These are phyloP conservation scores for Emmonsiellopsis sp. DNA, from an alignment of 2,329 filamentous ascomycete genomes.

Conservation along the genomic window DNA sequence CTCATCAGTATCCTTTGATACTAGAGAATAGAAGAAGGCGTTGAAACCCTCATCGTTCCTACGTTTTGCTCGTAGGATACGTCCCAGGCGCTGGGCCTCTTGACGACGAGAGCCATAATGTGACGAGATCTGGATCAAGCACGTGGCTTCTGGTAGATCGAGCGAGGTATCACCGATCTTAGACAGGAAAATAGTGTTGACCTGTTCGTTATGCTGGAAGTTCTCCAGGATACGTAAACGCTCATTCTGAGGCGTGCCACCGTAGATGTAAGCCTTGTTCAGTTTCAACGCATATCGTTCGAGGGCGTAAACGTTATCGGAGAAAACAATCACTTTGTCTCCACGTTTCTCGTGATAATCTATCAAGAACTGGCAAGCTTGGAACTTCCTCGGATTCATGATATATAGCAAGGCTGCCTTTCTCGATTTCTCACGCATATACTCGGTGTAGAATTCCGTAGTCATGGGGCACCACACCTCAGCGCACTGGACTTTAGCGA, in stretches of 20 bases:
- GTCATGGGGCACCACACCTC: slow-evolving; percentile 99
- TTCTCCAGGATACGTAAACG: slow-evolving; percentile 83
- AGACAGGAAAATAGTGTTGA: slow-evolving; percentile 90
- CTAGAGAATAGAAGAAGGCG: slow-evolving; percentile 95
- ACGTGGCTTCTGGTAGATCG: slow-evolving; percentile 91
- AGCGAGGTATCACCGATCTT: slow-evolving; percentile 99
- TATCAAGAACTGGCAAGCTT: slow-evolving; percentile 96
- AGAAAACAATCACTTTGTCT: slow-evolving; percentile 97
- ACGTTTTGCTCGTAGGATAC: slow-evolving; percentile 88
- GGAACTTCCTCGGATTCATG: slow-evolving; percentile 97
- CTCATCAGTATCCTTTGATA: slow-evolving; percentile 94
- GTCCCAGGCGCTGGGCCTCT: slow-evolving; percentile 85
- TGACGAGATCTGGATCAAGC: slow-evolving; percentile 92
- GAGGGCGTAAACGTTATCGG: slow-evolving; percentile 90
- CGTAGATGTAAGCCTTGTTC: slow-evolving; percentile 83
- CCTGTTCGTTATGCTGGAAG: slow-evolving; percentile 82
- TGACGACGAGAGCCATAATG: slow-evolving; percentile 96
- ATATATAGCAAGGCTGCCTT: slow-evolving; percentile 71
- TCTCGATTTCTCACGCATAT: slow-evolving; percentile 61
- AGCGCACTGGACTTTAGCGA: slow-evolving; percentile 92
- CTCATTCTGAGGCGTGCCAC: slow-evolving; percentile 76
- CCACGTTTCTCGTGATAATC: slow-evolving; percentile 91
- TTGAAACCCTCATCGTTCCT: slow-evolving; percentile 98
- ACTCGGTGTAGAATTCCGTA: slow-evolving; percentile 94
- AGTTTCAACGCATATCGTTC: slow-evolving; percentile 77